Evolutionary conservation across 1,139 yeast species (phyloP), one percentile per base, ranked within the genome.

Genomic region (Taiozyma sp.): DNA sequence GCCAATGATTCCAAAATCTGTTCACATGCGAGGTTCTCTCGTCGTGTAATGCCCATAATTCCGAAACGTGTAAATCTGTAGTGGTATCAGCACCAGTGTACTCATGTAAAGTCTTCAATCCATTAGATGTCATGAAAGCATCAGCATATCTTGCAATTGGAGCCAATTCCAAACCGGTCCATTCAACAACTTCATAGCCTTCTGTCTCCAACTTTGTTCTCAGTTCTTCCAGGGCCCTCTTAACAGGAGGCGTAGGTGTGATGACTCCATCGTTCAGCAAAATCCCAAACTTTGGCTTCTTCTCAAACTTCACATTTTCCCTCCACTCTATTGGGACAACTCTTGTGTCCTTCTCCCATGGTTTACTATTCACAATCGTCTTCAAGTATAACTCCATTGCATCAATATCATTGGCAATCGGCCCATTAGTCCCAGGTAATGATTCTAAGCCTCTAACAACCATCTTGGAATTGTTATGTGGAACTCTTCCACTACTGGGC

Each of bases 321-420:
- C 19, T 75, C 88, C 88, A 83, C 14, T 78, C 76, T 49, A 81
- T 61, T 27, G 79, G 80, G 10, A 60, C 56, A 44, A 76, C 56
- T 52, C 72, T 73, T 9, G 79, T 76, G 61, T 84, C 88, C 10
- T 62, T 54, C 40, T 67, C 66, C 87, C 88, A 83, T 12, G 86
- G 84, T 57, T 79, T 68, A 28, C 73, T 70, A 53, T 75, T 75
- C 43, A 84, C 70, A 52, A 81, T 70, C 22, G 68, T 57, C 53
- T 77, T 78, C 73, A 85, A 75, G 69, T 85, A 81, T 53, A 79
- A 75, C 30, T 80, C 79, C 56, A 89, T 69, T 58, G 87, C 92
- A 16, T 77, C 83, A 28, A 89, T 66, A n/a, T 83, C 72, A 57
- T 85, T 68, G 28, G 81, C 70, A 73, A 83, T 67, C 24, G 86